A percentile compares a stretch with the other conserved stretches of the same genome.
Evolutionary conservation across 441 rosid species (phyloP).

Genomic region (Adansonia rubrostipa): DNA sequence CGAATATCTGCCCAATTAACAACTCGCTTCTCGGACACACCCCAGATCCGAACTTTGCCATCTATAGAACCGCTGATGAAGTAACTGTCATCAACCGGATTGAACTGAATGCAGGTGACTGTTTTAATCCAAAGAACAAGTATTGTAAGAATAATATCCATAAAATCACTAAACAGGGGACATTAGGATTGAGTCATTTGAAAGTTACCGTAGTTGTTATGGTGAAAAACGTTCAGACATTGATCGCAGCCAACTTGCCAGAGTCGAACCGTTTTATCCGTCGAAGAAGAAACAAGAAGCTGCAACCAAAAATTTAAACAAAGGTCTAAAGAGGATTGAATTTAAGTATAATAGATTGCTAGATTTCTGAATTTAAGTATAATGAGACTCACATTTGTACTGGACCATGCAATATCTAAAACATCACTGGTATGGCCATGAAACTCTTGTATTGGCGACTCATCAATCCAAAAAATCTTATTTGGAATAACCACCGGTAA

Average conservation of each 20-base stretch:
- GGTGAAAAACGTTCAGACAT: slow-evolving; percentile 63
- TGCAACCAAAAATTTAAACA: slow-evolving; percentile 43
- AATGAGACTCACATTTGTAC: slow-evolving; percentile 63
- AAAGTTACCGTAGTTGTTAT: slow-evolving; percentile 64
- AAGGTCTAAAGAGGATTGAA: slow-evolving; percentile 3
- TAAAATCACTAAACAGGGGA: neutral
- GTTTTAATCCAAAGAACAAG: slow-evolving; percentile 35
- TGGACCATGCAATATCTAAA: slow-evolving; percentile 90
- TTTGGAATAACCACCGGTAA: slow-evolving; percentile 61
- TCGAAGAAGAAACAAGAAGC: slow-evolving; percentile 81
- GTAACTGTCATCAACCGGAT: slow-evolving; percentile 67
- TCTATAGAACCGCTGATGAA: slow-evolving; percentile 92
- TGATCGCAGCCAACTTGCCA: slow-evolving; percentile 64
- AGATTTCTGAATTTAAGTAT: neutral
- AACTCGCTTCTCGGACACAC: slow-evolving; percentile 62
- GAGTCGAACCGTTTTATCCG: slow-evolving; percentile 73
- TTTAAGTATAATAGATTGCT: neutral
- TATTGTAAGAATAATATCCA: slow-evolving; percentile 9
- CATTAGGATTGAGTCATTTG: neutral
- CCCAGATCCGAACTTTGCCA: slow-evolving; percentile 93
- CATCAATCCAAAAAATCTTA: slow-evolving; percentile 63
- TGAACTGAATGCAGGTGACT: slow-evolving; percentile 91
- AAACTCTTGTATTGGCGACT: slow-evolving; percentile 73
- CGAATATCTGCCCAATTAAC: slow-evolving; percentile 72
- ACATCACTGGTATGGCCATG: slow-evolving; percentile 69